Percentiles rank a stretch among this genome's conserved stretches.
Conservation (phyloP, 106 monocot species). For the Phalaenopsis equestris region DNA sequence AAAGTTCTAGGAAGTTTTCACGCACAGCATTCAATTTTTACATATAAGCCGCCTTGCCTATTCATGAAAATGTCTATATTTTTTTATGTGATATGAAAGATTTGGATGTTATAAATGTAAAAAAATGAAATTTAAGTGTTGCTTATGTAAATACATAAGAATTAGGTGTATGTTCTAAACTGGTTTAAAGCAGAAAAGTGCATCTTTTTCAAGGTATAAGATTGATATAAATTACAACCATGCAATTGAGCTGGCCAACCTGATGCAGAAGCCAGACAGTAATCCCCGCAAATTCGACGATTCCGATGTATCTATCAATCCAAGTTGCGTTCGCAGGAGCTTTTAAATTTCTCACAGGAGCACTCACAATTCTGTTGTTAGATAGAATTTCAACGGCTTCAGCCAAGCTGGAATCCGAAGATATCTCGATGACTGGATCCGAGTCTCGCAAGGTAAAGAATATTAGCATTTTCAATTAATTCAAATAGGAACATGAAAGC, state of each 20-base stretch:
- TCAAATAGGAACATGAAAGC: neutral
- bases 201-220: neutral
- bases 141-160: no score
- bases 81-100: no score
- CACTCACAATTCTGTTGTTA: slow-evolving; percentile 49
- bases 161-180: no score
- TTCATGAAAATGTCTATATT: no score
- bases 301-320: slow-evolving; percentile 80
- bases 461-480: neutral
- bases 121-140: no score
- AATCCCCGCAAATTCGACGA: slow-evolving; percentile 85
- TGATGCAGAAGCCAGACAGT: slow-evolving; percentile 88
- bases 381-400: slow-evolving; percentile 58
- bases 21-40: no score
- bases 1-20: no score
- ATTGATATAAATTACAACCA: neutral
- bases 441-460: slow-evolving; percentile 12
- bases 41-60: no score
- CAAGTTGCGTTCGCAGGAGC: slow-evolving; percentile 68
- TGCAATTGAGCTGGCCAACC: slow-evolving; percentile 25
- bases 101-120: no score
- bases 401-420: slow-evolving; percentile 66
- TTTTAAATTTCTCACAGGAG: slow-evolving; percentile 58
- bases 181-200: no score
- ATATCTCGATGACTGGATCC: slow-evolving; percentile 56